Conservation (phyloP, 306 rosid genomes). For the Oemleria cerasiformis region DNA sequence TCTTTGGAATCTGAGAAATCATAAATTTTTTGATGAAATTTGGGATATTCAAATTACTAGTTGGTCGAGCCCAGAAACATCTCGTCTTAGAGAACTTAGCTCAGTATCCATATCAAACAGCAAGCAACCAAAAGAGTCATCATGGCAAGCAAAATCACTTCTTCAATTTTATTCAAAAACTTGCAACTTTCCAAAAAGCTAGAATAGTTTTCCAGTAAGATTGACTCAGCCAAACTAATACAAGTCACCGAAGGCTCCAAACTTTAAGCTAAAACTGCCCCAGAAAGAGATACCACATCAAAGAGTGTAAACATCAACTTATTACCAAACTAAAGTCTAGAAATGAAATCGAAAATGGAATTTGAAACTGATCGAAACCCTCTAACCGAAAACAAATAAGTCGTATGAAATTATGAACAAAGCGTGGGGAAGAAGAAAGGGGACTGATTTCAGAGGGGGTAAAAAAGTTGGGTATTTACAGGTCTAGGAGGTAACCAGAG, state of each 20-base stretch:
- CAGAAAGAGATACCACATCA: conserved; percentile 22
- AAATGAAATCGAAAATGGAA: conserved; percentile 31
- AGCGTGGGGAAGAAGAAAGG: conserved; percentile 20
- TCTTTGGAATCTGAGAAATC: too few species aligned
- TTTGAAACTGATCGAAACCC: conserved; percentile 33
- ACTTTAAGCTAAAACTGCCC: conserved; percentile 8
- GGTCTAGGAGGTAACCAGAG: conserved; percentile 35
- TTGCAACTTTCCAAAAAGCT: conserved; percentile 17
- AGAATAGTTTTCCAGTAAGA: background rate
- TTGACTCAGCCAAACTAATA: conserved; percentile 5
- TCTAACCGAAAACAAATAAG: conserved; percentile 28
- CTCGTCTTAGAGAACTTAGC: background rate
- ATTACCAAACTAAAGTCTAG: conserved; percentile 60
- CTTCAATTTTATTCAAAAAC: conserved; percentile 38
- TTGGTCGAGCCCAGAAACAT: too few species aligned
- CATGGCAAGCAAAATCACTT: conserved; percentile 15
- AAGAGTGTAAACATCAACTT: conserved; percentile 47
- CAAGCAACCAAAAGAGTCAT: background rate
- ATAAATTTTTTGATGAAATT: too few species aligned
- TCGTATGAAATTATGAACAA: conserved; percentile 43
- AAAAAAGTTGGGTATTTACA: conserved; percentile 40
- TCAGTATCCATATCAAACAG: background rate
- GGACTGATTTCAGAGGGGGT: background rate
- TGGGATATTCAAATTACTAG: too few species aligned
- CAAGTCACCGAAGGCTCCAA: background rate